A percentile compares a stretch with the other conserved stretches of the same genome.
These are phyloP conservation scores for Plasmodium inui DNA, from an alignment of 169 alveolate genomes.

Conservation along the genomic window DNA sequence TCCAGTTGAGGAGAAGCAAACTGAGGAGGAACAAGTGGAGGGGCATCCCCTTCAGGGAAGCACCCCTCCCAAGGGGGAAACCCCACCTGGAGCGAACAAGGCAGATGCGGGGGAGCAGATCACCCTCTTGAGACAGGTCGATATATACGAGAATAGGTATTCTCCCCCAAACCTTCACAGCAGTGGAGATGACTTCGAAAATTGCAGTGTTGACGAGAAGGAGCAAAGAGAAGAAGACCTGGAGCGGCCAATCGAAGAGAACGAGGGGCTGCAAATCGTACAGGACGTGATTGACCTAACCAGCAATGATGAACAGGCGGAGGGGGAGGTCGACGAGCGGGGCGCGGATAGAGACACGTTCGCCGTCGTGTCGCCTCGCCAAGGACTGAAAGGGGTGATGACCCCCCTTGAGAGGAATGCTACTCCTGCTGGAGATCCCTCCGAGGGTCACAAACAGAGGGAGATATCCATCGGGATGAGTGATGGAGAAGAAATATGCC, in stretches of 20 bases:
- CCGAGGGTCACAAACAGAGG: too few relatives aligned
- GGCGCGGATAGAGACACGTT: too few relatives aligned
- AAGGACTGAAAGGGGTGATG: too few relatives aligned
- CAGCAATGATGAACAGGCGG: neutral
- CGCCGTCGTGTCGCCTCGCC: too few relatives aligned
- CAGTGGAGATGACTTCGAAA: conserved; percentile 47
- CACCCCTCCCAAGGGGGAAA: neutral
- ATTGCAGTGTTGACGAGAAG: conserved; percentile 55
- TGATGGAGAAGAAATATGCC: neutral
- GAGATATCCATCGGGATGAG: neutral
- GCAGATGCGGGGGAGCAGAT: neutral
- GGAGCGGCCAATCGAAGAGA: neutral
- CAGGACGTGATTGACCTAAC: neutral
- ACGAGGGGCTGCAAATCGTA: neutral
- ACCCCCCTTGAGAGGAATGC: too few relatives aligned
- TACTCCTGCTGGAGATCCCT: too few relatives aligned
- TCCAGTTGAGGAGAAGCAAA: neutral
- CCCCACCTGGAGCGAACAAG: neutral
- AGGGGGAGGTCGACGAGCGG: too few relatives aligned
- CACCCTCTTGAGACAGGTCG: neutral
- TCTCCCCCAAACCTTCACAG: neutral
- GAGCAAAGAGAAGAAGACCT: neutral
- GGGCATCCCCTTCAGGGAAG: neutral
- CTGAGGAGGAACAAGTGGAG: too few relatives aligned
- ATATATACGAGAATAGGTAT: neutral